Evolutionary conservation across 345 rosid species (phyloP).

Genomic region (Bruguiera parviflora): DNA sequence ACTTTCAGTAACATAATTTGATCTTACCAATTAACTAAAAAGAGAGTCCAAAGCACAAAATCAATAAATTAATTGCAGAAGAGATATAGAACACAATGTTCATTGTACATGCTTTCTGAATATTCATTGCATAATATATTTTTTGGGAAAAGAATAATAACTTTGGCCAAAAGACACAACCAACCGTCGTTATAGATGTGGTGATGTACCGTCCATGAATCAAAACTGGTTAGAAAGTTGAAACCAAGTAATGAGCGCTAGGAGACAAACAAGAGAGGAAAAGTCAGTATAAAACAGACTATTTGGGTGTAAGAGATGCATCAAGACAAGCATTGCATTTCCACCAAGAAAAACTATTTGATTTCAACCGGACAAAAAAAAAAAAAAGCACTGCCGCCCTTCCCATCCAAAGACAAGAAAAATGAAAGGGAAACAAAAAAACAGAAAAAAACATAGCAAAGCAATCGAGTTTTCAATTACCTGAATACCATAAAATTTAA

Average conservation of each 20-base stretch:
- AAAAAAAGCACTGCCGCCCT: not conserved
- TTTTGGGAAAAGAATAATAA: not conserved
- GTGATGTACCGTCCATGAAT: not conserved
- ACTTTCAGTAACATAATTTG: too few species aligned
- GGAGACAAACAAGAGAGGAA: not conserved
- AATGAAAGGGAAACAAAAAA: not conserved
- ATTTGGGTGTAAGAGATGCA: not conserved
- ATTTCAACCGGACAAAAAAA: not conserved
- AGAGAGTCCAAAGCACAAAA: too few species aligned
- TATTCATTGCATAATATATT: too few species aligned
- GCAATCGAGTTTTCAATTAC: conserved; percentile 30
- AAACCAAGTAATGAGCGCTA: conserved; percentile 66
- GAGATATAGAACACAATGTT: too few species aligned
- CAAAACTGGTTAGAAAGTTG: conserved; percentile 51
- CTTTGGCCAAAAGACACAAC: not conserved
- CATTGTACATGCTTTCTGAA: too few species aligned
- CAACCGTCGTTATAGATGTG: not conserved
- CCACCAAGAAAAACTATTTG: not conserved
- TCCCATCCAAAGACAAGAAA: not conserved
- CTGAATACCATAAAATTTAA: conserved; percentile 75
- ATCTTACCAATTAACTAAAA: too few species aligned
- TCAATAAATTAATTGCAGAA: too few species aligned
- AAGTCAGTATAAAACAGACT: not conserved
- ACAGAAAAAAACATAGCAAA: not conserved
- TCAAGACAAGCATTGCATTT: too few species aligned